Evolutionary conservation across 2,329 filamentous ascomycete genomes (phyloP).

Genomic region (Clonostachys byssicola): DNA sequence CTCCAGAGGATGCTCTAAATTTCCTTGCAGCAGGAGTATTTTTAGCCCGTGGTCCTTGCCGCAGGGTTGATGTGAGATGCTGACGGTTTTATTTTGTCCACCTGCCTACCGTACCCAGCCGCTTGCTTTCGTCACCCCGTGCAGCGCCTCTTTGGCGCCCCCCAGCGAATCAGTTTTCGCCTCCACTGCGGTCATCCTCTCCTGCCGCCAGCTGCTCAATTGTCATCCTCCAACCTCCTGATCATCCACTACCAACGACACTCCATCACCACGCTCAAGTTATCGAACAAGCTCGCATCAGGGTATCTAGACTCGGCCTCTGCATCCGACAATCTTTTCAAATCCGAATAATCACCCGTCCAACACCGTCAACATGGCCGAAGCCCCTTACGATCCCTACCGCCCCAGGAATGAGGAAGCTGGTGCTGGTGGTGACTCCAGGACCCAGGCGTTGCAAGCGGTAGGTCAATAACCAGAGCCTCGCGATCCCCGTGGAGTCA

Average conservation of each 20-base stretch:
- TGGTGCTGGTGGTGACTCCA: conserved; percentile 39
- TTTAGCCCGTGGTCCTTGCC: too few relatives aligned
- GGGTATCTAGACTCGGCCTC: background rate
- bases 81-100: too few relatives aligned
- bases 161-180: conserved; percentile 14
- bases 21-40: too few relatives aligned
- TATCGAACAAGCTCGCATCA: background rate
- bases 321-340: background rate
- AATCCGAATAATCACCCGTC: background rate
- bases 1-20: too few relatives aligned
- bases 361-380: conserved; percentile 37
- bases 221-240: background rate
- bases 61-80: too few relatives aligned
- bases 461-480: conserved; percentile 51
- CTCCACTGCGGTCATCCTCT: conserved; percentile 4
- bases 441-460: conserved; percentile 71
- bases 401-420: conserved; percentile 59
- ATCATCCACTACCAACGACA: background rate
- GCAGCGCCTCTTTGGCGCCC: conserved; percentile 14
- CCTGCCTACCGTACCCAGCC: background rate
- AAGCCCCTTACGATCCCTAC: conserved; percentile 80
- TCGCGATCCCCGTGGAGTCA: background rate
- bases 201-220: background rate
- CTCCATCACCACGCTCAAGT: background rate
- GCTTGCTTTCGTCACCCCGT: conserved; percentile 19